Conservation (phyloP, 2,329 filamentous ascomycete genomes). For the Ceratocystiopsis brevicomis region DNA sequence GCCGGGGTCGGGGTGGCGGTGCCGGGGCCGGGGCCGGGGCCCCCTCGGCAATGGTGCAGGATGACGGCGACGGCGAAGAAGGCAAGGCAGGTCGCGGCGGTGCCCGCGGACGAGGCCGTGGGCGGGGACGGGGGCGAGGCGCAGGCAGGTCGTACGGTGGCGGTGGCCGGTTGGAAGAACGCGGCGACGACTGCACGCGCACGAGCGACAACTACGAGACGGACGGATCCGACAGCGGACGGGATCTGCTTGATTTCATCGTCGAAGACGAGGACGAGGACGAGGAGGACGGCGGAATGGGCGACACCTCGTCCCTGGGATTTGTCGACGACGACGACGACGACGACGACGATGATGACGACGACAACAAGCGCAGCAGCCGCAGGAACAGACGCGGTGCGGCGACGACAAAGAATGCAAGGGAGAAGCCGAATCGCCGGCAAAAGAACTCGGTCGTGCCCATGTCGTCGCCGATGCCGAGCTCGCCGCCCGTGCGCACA, state of each 20-base stretch:
- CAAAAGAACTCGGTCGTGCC: background rate
- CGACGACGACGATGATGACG: background rate
- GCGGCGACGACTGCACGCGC: constrained; percentile 32
- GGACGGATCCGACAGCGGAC: constrained; percentile 28
- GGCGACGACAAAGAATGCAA: too few species aligned
- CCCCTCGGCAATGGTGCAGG: background rate
- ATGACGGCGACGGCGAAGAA: background rate
- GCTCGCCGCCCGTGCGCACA: constrained; percentile 3
- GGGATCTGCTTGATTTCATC: constrained; percentile 37
- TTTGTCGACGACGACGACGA: background rate
- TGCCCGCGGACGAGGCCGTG: constrained; percentile 6
- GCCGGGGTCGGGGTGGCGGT: background rate
- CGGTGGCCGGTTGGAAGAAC: constrained; percentile 20
- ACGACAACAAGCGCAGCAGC: background rate
- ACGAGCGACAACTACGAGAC: constrained; percentile 28
- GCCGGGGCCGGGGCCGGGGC: background rate
- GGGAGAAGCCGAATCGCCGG: background rate
- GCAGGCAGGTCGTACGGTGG: constrained; percentile 14
- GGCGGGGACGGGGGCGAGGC: constrained; percentile 3
- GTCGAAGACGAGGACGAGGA: constrained; percentile 25
- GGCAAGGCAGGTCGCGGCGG: constrained; percentile 6
- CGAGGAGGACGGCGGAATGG: background rate
- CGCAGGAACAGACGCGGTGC: too few species aligned
- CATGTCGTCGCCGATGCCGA: constrained; percentile 7
- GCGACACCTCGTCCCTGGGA: background rate